A percentile compares a stretch with the other conserved stretches of the same genome.
Conservation (phyloP, 768 basidiomycete species). For the Rubroboletus satanas region DNA sequence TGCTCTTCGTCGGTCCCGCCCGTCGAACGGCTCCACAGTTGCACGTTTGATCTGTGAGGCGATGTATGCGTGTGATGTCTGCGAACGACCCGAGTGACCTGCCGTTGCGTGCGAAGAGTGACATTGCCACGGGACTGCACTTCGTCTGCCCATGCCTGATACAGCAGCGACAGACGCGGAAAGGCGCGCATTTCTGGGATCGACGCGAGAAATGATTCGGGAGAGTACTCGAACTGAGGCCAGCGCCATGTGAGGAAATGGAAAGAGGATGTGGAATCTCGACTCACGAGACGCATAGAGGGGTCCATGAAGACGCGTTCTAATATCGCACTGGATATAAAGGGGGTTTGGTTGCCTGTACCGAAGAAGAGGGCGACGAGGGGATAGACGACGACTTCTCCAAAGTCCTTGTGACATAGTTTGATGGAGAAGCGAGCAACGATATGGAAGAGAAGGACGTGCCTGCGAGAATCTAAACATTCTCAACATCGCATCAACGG, state of each 20-base stretch:
- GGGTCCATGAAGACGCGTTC: constrained; percentile 1
- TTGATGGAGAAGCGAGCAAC: background rate
- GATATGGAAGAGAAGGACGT: background rate
- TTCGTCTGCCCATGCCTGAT: background rate
- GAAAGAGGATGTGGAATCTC: background rate
- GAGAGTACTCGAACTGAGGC: constrained; percentile 3
- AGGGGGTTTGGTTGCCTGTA: constrained; percentile 1
- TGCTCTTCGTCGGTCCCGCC: background rate
- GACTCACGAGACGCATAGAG: constrained; percentile 1
- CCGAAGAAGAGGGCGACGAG: constrained; percentile 6
- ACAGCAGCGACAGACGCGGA: constrained; percentile 1
- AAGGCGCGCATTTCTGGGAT: constrained; percentile 7
- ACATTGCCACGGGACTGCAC: constrained; percentile 4
- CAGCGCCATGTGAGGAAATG: background rate
- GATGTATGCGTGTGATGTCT: background rate
- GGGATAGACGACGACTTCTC: background rate
- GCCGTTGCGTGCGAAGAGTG: background rate
- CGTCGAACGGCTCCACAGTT: background rate
- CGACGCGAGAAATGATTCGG: constrained; percentile 11
- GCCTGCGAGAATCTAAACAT: background rate
- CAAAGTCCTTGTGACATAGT: background rate
- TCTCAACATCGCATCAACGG: background rate
- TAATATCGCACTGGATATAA: background rate
- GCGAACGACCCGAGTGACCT: background rate
- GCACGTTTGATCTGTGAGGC: background rate